Percentiles rank a stretch among this genome's conserved stretches.
Conservation (phyloP, 139 green algal genomes). For the Diplosphaera chodatii region DNA sequence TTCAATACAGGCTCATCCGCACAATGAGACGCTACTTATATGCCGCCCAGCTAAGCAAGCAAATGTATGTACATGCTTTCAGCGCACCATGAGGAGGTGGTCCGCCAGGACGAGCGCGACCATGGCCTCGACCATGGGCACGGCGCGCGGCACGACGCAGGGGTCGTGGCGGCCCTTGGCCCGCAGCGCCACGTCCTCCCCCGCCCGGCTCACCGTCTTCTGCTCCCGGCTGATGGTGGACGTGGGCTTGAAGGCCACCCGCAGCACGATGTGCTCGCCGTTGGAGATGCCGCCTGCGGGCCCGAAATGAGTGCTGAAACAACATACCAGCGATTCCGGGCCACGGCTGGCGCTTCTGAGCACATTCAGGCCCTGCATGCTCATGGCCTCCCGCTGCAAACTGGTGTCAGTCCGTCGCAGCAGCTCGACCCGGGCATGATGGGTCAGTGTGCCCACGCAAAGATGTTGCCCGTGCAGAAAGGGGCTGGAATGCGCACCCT, state of each 20-base stretch:
- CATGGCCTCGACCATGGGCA: slow-evolving; percentile 99
- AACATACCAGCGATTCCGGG: too few relatives aligned
- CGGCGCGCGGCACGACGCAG: slow-evolving; percentile 93
- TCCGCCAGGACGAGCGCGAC: slow-evolving; percentile 94
- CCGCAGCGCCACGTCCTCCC: slow-evolving; percentile 78
- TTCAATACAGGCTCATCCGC: too few relatives aligned
- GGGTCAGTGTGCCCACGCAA: too few relatives aligned
- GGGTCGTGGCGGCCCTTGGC: slow-evolving; percentile 91
- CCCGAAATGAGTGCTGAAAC: too few relatives aligned
- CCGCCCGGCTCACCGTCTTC: slow-evolving; percentile 72
- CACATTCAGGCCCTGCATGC: too few relatives aligned
- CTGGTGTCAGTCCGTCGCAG: too few relatives aligned
- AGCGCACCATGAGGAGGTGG: slow-evolving; percentile 76
- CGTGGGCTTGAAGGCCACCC: slow-evolving; percentile 98
- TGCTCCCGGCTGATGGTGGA: slow-evolving; percentile 88
- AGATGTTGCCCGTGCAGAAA: too few relatives aligned
- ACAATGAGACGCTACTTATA: too few relatives aligned
- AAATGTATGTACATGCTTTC: too few relatives aligned
- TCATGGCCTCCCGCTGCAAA: too few relatives aligned
- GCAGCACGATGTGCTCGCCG: slow-evolving; percentile 91
- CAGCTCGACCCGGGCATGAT: too few relatives aligned
- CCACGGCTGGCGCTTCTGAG: too few relatives aligned
- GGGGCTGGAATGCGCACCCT: slow-evolving; percentile 28
- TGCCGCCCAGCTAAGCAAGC: neutral
- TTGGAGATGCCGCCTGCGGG: slow-evolving; percentile 54